Evolutionary conservation across 495 filamentous ascomycete genomes (phyloP), one percentile per base, ranked within the genome.

Genomic region (Podospora pseudocomata): DNA sequence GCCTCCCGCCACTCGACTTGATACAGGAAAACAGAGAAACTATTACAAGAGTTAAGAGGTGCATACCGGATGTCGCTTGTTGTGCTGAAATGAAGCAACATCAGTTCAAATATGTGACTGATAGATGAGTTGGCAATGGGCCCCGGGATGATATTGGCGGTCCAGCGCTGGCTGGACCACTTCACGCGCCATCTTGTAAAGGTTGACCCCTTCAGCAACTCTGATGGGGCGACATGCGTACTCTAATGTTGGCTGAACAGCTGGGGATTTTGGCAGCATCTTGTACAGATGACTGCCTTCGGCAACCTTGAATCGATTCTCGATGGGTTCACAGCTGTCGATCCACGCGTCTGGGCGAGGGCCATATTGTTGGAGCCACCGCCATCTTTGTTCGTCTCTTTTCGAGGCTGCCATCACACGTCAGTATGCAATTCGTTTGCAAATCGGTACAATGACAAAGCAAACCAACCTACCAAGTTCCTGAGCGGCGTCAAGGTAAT

Each of bases 391-490:
- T 27, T 13, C 5, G 4, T 28, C 5, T 27, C 19, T 54, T 27
- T 4, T 19, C 9, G 15, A 44, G 64, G 55, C 16, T 60, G 3
- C 9, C 7, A 6, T 11, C 5, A 56, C 53, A 9, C 26, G 55
- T 58, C 23, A 58, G n/a, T 6, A 11, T 26, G 55, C 6, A 7
- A 26, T 4, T 58, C 6, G 18, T 58, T 26, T 58, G 4, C 18
- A 57, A 57, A 13, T 18, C 54, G 1, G 23, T 23, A 23, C 2
- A 23, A 23, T 57, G 18, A n/a, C 15, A 2, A 57, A 57, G 54
- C 20, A 13, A 57, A 67, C 9, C 30, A 32, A 79, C 80, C 75
- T 57, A 83, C 81, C 74, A n/a, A 77, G 23, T n/a, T 72, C 65
- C 23, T 67, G 66, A 18, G 76, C 78, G 57, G 62, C 30, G 7